A percentile compares a stretch with the other conserved stretches of the same genome.
These are phyloP conservation scores for Dipodascus geniculatus DNA, from an alignment of 805 yeast species.

Conservation along the genomic window DNA sequence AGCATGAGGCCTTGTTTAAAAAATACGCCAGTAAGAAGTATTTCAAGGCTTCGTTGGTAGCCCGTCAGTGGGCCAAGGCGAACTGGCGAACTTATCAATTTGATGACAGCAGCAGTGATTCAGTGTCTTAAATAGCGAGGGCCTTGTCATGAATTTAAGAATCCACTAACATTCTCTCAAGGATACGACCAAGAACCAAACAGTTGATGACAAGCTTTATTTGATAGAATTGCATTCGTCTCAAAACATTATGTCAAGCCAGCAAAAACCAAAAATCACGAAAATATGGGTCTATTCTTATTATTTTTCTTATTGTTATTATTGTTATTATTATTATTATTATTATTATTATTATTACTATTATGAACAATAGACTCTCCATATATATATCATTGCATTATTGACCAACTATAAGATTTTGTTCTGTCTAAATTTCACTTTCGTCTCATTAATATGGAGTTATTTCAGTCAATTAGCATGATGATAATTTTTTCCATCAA, in stretches of 20 bases:
- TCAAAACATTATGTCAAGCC: not conserved
- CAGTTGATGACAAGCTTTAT: slow-evolving; percentile 1
- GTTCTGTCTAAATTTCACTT: not conserved
- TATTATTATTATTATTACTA: too few species aligned
- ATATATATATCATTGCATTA: not conserved
- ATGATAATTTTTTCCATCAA: not conserved
- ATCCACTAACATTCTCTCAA: not conserved
- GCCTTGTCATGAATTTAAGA: too few species aligned
- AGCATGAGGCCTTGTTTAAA: slow-evolving; percentile 85
- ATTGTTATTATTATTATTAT: too few species aligned
- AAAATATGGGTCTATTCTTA: not conserved
- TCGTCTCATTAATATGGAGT: not conserved
- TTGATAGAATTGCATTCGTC: slow-evolving; percentile 1
- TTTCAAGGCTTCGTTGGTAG: slow-evolving; percentile 43
- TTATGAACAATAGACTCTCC: not conserved
- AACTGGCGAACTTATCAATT: slow-evolving; percentile 11
- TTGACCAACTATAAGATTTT: slow-evolving; percentile 1
- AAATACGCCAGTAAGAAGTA: slow-evolving; percentile 85
- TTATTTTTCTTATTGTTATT: too few species aligned
- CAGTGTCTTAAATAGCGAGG: not conserved
- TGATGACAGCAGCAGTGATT: not conserved
- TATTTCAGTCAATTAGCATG: too few species aligned
- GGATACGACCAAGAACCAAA: not conserved
- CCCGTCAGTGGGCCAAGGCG: slow-evolving; percentile 26
- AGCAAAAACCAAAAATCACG: not conserved